Evolutionary conservation across 441 rosid species (phyloP).

Genomic region (Gossypium schwendimanii): DNA sequence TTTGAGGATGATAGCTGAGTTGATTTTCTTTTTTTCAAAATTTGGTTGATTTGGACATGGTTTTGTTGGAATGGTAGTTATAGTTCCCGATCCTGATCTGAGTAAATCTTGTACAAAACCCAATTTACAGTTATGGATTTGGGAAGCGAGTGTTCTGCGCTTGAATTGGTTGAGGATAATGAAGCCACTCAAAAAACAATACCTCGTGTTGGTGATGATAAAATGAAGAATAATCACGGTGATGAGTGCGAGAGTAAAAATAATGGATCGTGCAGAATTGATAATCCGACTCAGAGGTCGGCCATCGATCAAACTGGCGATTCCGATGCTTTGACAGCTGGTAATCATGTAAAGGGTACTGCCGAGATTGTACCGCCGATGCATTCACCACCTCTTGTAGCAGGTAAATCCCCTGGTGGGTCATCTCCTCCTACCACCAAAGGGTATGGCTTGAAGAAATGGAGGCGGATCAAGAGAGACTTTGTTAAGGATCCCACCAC

Average conservation of each 20-base stretch:
- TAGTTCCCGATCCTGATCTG: slow-evolving; percentile 51
- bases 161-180: slow-evolving; percentile 51
- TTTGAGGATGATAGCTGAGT: slow-evolving; percentile 24
- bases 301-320: slow-evolving; percentile 14
- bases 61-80: slow-evolving; percentile 53
- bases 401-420: slow-evolving; percentile 1
- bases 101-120: slow-evolving; percentile 16
- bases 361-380: slow-evolving; percentile 18
- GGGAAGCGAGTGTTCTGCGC: slow-evolving; percentile 35
- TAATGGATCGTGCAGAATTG: slow-evolving; percentile 36
- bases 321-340: neutral
- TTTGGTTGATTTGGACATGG: slow-evolving; percentile 26
- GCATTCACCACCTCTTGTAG: slow-evolving; percentile 14
- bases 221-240: slow-evolving; percentile 22
- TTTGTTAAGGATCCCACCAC: slow-evolving; percentile 38
- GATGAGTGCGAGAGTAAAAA: slow-evolving; percentile 17
- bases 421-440: slow-evolving; percentile 22
- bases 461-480: slow-evolving; percentile 62
- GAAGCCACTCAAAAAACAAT: slow-evolving; percentile 26
- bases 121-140: slow-evolving; percentile 34
- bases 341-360: slow-evolving; percentile 12
- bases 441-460: slow-evolving; percentile 66
- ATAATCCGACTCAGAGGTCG: slow-evolving; percentile 16
- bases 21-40: slow-evolving; percentile 18
- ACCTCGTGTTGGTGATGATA: slow-evolving; percentile 19